These are phyloP conservation scores for Closterium sp. DNA, from an alignment of 139 green algal genomes.

Conservation along the genomic window DNA sequence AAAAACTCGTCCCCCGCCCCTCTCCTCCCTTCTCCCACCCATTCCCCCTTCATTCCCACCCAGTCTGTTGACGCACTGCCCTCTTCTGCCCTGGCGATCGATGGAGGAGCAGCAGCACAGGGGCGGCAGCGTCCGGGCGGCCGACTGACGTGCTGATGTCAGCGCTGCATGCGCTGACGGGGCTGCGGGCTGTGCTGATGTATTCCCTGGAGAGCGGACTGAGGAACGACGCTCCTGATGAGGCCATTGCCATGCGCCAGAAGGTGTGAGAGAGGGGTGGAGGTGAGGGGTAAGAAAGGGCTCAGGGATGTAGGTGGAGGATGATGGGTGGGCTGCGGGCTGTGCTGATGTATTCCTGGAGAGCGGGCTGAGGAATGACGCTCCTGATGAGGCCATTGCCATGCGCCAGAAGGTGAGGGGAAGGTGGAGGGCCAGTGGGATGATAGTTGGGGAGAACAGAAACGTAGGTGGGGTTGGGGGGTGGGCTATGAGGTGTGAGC, in stretches of 20 bases:
- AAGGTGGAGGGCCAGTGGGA: no score
- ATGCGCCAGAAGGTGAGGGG: conserved; percentile 70
- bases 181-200: conserved; percentile 39
- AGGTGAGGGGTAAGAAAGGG: no score
- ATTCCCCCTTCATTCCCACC: no score
- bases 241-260: conserved; percentile 77
- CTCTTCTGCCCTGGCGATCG: background rate
- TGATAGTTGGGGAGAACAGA: no score
- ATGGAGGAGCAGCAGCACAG: background rate
- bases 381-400: conserved; percentile 73
- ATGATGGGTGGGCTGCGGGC: conserved; percentile 6
- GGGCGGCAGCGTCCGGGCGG: background rate
- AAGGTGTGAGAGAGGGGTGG: conserved; percentile 21
- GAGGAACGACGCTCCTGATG: conserved; percentile 90
- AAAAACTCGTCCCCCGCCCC: no score
- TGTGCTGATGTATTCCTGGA: conserved; percentile 20
- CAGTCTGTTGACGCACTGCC: background rate
- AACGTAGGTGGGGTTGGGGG: no score
- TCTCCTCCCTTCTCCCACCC: background rate
- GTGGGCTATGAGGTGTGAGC: no score
- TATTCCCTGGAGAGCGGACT: conserved; percentile 61
- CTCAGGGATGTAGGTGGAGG: no score
- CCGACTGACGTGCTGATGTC: conserved; percentile 19
- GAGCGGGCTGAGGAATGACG: conserved; percentile 87
- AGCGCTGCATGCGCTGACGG: conserved; percentile 40